These are phyloP conservation scores for Furcasterigmium sp. DNA, from an alignment of 2,329 filamentous ascomycete genomes.

Conservation along the genomic window DNA sequence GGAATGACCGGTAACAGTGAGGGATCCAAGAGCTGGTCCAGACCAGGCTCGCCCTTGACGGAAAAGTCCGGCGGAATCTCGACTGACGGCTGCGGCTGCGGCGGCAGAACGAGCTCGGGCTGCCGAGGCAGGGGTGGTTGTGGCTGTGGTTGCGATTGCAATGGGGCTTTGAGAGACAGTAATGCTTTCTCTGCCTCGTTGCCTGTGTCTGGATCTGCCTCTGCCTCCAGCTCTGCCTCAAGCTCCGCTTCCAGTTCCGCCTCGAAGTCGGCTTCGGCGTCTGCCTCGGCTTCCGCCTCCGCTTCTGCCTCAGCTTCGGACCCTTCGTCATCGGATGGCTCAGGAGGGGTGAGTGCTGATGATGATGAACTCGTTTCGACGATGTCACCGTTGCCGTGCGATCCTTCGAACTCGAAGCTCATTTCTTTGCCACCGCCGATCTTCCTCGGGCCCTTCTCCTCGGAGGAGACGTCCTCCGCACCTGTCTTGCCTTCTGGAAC, in stretches of 20 bases:
- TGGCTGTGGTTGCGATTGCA: constrained; percentile 9
- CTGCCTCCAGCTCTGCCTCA: constrained; percentile 14
- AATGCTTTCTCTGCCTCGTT: constrained; percentile 17
- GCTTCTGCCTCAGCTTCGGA: constrained; percentile 30
- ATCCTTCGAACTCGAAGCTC: constrained; percentile 68
- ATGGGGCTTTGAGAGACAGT: too few species aligned
- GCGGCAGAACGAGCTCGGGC: background rate
- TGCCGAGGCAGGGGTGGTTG: constrained; percentile 3
- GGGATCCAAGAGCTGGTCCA: constrained; percentile 31
- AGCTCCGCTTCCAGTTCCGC: constrained; percentile 23
- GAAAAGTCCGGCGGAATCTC: constrained; percentile 5
- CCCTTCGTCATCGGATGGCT: constrained; percentile 28
- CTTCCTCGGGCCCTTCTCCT: constrained; percentile 35
- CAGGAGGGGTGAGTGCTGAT: constrained; percentile 37
- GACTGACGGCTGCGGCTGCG: background rate
- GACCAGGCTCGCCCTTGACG: constrained; percentile 21
- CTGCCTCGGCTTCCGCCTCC: constrained; percentile 22
- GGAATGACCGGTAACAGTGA: constrained; percentile 29
- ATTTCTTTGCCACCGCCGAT: constrained; percentile 60
- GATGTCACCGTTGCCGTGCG: constrained; percentile 50
- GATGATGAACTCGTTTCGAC: constrained; percentile 51
- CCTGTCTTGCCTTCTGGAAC: constrained; percentile 53
- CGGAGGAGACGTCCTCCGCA: constrained; percentile 49
- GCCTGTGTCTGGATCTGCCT: constrained; percentile 15
- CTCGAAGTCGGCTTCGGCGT: constrained; percentile 15